Base-by-base conservation (phyloP, 139 green algal genomes). In the Zygnema circumcarinatum region DNA sequence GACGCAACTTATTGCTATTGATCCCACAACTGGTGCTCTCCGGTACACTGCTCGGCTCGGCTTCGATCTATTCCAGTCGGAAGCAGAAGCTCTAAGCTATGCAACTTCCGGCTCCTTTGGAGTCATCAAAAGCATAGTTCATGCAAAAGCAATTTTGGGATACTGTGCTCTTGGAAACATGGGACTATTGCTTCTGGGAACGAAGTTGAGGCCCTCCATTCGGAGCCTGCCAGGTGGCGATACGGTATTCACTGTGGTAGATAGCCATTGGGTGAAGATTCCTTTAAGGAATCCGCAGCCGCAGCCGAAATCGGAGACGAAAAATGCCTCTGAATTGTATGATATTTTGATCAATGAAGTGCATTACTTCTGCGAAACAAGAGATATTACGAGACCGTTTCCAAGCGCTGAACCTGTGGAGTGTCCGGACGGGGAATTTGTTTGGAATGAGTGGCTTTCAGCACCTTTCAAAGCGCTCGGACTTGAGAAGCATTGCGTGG, bases 331-430 rank as follows among this genome's bases (percentile, higher is more conserved):
- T 25, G 84, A 85, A 29, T 67, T 96, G 78, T 81, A 88, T 62
- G 89, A 93, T 31, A 93, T 92, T 80, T 89, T 83, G 16, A 89
- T 97, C 40, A 88, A 94, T 92, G 95, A 95, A 41, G 92, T 95
- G 0, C 97, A 99, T 89, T 99, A 94, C 90, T 98, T 95, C 86
- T 99, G 97, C 83, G 95, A 98, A 86, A 98, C 96, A 0, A 88
- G 94, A 3, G 97, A 99, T 93, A 85, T 99, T 25, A 96, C 95
- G 20, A 93, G 96, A 22, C 97, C 96, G 31, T 99, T 98, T 54
- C 80, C 81, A 25, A 86, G 89, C 56, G 1, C 41, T 7, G 16
- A 69, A 31, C 0, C 68, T 0, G 32, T 86, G 33, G 76, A 67
- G 2, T 62, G 79, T 20, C 76, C 88, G 1, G 75, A 89, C 0